Evolutionary conservation across 2,329 filamentous ascomycete genomes (phyloP), one percentile per base, ranked within the genome.

Genomic region (Curvularia hawaiiensis): DNA sequence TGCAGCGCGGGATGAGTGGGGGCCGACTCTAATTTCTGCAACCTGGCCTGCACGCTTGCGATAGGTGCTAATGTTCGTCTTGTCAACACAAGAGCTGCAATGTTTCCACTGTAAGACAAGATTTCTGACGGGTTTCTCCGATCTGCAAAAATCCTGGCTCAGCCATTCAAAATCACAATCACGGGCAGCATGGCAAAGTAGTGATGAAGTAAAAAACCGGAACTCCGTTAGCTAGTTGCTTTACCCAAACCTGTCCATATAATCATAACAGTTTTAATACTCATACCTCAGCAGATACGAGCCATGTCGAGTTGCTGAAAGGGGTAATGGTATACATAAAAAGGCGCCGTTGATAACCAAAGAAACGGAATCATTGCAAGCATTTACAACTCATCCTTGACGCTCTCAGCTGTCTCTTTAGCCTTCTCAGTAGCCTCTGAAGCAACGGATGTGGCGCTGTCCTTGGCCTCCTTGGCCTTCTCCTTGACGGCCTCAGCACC

Each of bases 311-410:
- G 55, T 66, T 66, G 65, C 65, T 62, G 52, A 63, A 58, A 54
- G 55, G 55, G 56, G 60, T 67, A 64, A 50, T 66, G 62, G 56
- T 65, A 62, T 58, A 61, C 58, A 33, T 58, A 38, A 55, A 55
- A 45, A 47, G 46, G 58, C 56, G 55, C 46, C 56, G 54, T 56
- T 47, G 22, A 63, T 60, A 63, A 60, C 54, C 53, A 63, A 61
- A 39, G 30, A 47, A 62, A 52, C 50, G 46, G 35, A 28, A 58
- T 4, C 46, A 18, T 43, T n/a, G 11, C 22, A 52, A 24, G 12
- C 61, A 64, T 83, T 82, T 91, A 94, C 83, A 94, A 83, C 83
- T 94, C 91, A 73, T 94, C 90, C 72, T 92, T 89, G 43, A 73
- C 74, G 47, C 66, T 58, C 3, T 52, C 50, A 33, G 56, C 56